Base-by-base conservation (phyloP, 192 early-diverging fungal species). In the Coemansia sp. region DNA sequence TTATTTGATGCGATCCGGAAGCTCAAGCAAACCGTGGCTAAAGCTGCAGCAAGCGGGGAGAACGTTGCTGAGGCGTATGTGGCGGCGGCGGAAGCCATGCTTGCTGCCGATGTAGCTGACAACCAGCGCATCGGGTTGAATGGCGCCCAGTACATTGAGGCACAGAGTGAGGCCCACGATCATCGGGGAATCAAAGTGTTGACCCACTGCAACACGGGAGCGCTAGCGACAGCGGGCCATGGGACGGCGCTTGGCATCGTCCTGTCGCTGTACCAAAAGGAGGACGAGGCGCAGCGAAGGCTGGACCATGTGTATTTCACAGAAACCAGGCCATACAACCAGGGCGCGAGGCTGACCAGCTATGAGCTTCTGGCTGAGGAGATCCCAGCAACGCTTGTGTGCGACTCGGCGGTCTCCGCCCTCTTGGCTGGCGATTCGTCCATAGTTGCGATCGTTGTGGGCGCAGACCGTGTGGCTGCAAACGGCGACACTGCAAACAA, bases 401-500 rank as follows among this genome's bases (percentile, higher is more conserved):
- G 90, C 57, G 96, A 99, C 75, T 91, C 85, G 49, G 96, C 97
- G 85, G 95, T 87, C 5, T 95, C 95, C 3, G 90, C 92, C 4
- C 79, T 98, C 35, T 66, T 99, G 25, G 61, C 71, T 0, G 61
- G 74, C 46, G 82, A 92, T 45, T 70, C 73, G 0, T 54, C 79
- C 36, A 87, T 97, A 23, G 72, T 85, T 2, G 97, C 95, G 34
- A 90, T 99, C 40, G 85, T 99, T 35, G 96, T 99, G 2, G 97
- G 97, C 38, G 97, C 97, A 0, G 97, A 99, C 63, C 89, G 96
- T 56, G 94, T 99, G 2, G 93, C 95, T 8, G 87, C 88, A 9
- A 99, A 98, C 71, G 97, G 97, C 46, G 97, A 99, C 66, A 98
- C 96, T 0, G 95, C 96, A 33, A 98, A 98, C 82, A 99, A 97